Evolutionary conservation across 129 eudicot species (phyloP).

Genomic region (Helianthus tuberosus): DNA sequence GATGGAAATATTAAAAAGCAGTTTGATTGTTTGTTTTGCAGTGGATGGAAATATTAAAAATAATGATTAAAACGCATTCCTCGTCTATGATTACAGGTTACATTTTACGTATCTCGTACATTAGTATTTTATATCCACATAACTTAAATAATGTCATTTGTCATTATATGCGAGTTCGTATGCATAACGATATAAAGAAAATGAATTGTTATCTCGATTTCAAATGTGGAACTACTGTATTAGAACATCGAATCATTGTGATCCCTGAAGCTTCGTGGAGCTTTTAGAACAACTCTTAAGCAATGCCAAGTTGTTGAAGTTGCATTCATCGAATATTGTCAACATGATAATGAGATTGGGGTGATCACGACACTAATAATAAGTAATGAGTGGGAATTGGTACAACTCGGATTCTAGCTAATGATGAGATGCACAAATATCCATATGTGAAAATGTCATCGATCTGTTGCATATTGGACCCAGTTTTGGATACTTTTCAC

Average conservation of each 20-base stretch:
- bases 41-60: no score
- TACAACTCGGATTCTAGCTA: slow-evolving; percentile 17
- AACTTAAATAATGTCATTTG: neutral
- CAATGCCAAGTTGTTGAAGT: slow-evolving; percentile 43
- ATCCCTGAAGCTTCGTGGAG: slow-evolving; percentile 25
- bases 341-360: slow-evolving; percentile 40
- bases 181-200: slow-evolving; percentile 2
- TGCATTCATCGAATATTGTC: slow-evolving; percentile 40
- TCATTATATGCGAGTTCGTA: neutral
- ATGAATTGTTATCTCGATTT: neutral
- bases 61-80: no score
- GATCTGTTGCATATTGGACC: neutral
- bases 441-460: neutral
- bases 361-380: slow-evolving; percentile 40
- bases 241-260: slow-evolving; percentile 6
- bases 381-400: slow-evolving; percentile 36
- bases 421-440: slow-evolving; percentile 4
- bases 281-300: slow-evolving; percentile 20
- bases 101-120: neutral
- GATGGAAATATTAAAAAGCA: no score
- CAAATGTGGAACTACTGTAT: neutral
- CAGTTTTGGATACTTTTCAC: neutral
- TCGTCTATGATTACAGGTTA: no score
- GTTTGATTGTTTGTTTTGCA: no score
- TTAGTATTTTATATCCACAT: neutral